Base-by-base conservation (phyloP, 345 rosid species). In the Trapa bicornis region DNA sequence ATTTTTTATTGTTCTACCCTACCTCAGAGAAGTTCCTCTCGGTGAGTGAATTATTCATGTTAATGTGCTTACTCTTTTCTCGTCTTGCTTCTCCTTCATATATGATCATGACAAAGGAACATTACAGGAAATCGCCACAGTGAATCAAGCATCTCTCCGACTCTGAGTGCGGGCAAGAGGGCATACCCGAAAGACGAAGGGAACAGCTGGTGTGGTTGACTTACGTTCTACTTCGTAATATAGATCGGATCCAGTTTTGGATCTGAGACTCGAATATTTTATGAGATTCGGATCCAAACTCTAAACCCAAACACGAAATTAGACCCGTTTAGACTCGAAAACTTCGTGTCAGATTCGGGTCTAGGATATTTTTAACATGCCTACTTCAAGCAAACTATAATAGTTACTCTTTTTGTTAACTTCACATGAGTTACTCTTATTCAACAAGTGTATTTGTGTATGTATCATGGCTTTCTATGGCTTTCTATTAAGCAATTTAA, bases 141-240 rank as follows among this genome's bases (percentile, higher is more conserved):
- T 70, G 22, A 86, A 82, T 64, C 79, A 77, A 76, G 65, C 73
- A 62, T 76, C n/a, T n/a, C n/a, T n/a, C n/a, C n/a, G n/a, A n/a
- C 77, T 39, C 77, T 88, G 33, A 93, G 93, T 9, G 82, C 80
- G 76, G 87, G 76, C 6, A 75, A 4, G 79, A 81, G 33, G 70
- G 72, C 62, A 70, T 87, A 17, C 70, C 81, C 4, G 81, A 78
- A 69, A 54, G 74, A 38, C 67, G 70, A 72, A 87, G 85, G 76
- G 94, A 88, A 75, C 85, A 83, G 72, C 77, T 93, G 76, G 98
- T 97, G 48, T 93, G 98, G 98, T 87, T 86, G 29, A 86, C 89
- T 0, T 88, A 88, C 67, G 86, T 86, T 77, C 77, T 94, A 64
- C 71, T 94, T 77, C 80, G 92, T 64, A 94, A 94, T 73, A 87